Conservation (phyloP, 345 rosid species). For the Syzygium grande region DNA sequence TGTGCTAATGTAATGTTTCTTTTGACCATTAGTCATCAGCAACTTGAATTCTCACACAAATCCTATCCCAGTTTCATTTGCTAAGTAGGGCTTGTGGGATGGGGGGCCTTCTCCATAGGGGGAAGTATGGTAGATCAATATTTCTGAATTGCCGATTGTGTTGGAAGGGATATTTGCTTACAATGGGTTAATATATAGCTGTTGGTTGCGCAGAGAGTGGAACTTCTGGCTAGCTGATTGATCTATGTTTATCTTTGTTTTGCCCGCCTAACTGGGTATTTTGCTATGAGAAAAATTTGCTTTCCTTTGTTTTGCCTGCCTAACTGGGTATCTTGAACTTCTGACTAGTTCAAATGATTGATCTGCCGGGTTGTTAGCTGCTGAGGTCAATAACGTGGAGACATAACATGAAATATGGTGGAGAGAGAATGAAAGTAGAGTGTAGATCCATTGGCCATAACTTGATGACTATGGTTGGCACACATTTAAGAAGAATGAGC, state of each 20-base stretch:
- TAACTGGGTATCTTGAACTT: neutral
- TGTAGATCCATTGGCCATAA: neutral
- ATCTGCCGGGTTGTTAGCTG: neutral
- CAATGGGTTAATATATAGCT: neutral
- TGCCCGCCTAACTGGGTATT: neutral
- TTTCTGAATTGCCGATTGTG: neutral
- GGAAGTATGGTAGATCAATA: neutral
- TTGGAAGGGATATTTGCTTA: neutral
- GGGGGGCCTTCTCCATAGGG: neutral
- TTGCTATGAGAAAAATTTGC: neutral
- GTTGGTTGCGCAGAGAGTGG: neutral
- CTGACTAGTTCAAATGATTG: neutral
- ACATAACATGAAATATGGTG: neutral
- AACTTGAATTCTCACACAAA: neutral
- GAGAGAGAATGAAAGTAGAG: neutral
- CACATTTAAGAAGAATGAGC: neutral
- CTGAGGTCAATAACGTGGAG: neutral
- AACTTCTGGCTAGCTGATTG: neutral
- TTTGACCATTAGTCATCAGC: neutral
- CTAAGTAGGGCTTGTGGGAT: neutral
- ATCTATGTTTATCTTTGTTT: neutral
- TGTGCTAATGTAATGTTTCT: neutral
- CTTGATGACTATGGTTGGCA: neutral
- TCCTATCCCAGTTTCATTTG: neutral
- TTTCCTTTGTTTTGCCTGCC: neutral